Percentiles rank a stretch among this genome's conserved stretches.
phyloP scores from a whole-genome alignment of 192 early-diverging fungal species.

The Chytriomyces sp. region DNA sequence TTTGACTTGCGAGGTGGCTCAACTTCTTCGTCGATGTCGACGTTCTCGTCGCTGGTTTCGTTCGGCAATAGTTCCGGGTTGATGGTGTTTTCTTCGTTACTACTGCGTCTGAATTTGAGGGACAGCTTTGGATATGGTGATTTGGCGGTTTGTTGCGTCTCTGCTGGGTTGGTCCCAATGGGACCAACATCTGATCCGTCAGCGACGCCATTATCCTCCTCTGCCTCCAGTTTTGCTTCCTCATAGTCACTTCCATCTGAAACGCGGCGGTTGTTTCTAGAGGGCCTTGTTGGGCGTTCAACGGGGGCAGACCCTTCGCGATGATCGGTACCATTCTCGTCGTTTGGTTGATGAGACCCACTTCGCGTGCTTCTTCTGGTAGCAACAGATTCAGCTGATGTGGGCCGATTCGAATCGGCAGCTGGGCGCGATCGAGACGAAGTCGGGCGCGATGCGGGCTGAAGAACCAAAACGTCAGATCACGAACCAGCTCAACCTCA shows the following conservation, averaged over 20 bases:
- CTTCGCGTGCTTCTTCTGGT: background rate
- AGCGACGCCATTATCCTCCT: background rate
- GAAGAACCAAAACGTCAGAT: no score
- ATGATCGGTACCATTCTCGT: no score
- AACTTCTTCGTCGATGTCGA: background rate
- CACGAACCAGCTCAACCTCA: no score
- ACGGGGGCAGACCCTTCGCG: background rate
- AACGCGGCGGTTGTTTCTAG: background rate
- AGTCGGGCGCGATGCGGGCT: no score
- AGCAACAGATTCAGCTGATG: background rate
- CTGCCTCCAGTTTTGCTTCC: background rate
- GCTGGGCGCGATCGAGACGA: no score
- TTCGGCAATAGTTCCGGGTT: no score
- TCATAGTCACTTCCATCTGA: background rate
- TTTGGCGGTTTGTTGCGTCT: background rate
- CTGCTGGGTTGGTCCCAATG: background rate
- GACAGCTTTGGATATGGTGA: constrained; percentile 4
- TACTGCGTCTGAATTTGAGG: constrained; percentile 6
- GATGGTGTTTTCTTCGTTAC: background rate
- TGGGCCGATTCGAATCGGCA: no score
- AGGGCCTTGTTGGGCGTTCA: background rate
- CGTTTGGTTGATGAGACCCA: no score
- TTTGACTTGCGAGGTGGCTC: background rate
- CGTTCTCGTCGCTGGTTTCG: background rate
- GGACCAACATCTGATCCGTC: background rate